A percentile compares a stretch with the other conserved stretches of the same genome.
Conservation (phyloP, 352 stramenopile species). For the Ophiocytium majus region DNA sequence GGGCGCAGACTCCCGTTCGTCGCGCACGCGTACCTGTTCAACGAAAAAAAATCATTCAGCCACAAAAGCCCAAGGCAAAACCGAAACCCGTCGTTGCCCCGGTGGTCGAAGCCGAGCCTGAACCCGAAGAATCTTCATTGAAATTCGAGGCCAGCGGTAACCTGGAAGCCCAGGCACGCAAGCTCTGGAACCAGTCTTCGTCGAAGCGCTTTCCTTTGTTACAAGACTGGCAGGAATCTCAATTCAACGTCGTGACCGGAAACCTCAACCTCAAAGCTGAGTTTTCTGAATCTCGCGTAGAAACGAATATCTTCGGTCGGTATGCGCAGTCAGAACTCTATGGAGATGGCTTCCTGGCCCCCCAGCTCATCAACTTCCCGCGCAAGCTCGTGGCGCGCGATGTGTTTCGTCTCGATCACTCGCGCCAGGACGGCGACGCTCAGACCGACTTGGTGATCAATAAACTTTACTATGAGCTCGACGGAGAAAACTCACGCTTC, state of each 20-base stretch:
- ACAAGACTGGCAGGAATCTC: not conserved
- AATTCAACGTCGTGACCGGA: not conserved
- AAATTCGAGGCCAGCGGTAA: not conserved
- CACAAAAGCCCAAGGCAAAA: too few relatives aligned
- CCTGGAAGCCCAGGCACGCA: not conserved
- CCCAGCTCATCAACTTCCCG: not conserved
- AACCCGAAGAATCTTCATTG: too few relatives aligned
- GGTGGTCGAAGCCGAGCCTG: too few relatives aligned
- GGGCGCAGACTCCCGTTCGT: too few relatives aligned
- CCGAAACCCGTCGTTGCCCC: too few relatives aligned
- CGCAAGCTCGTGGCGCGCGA: not conserved
- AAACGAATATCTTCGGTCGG: constrained; percentile 1
- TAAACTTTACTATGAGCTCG: constrained; percentile 6
- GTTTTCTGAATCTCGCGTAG: not conserved
- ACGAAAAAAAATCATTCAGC: too few relatives aligned
- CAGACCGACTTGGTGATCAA: not conserved
- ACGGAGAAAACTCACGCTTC: not conserved
- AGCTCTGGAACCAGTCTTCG: not conserved
- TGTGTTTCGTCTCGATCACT: not conserved
- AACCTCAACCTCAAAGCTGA: not conserved
- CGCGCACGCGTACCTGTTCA: too few relatives aligned
- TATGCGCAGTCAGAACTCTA: not conserved
- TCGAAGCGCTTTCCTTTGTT: not conserved
- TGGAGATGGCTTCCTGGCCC: not conserved
- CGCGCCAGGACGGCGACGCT: not conserved